Base-by-base conservation (phyloP, 176 grass and related monocot species). In the Avena eriantha region DNA sequence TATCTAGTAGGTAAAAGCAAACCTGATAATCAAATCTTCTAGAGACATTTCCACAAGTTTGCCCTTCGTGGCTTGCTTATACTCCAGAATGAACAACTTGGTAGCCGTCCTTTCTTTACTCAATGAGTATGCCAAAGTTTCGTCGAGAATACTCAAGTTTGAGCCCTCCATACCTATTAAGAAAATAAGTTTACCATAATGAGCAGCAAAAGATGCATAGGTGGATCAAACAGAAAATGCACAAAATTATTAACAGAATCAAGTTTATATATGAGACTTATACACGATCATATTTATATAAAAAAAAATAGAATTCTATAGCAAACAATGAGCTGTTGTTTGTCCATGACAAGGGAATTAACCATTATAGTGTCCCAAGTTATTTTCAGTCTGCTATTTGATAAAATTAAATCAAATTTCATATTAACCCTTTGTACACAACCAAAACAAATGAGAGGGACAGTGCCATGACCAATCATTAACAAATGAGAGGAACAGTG, bases 11-110 rank as follows among this genome's bases (percentile, higher is more conserved):
- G 9, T 66, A 35, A 51, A 77, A 67, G 53, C 87, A 82, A 67
- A 93, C 91, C 91, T 93, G 36, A 7, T 12, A 13, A 90, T 49
- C 69, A 93, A 58, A 54, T 75, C 26, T 85, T 90, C 48, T 24
- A 93, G 24, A 69, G 64, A 66, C 74, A 85, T 49, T 79, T 85
- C 91, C 34, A 50, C 50, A 8, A 90, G 65, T 4, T 78, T 80
- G 22, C 21, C 12, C 49, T 57, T 74, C 1, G n/a, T 64, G 34
- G 23, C 47, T 73, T 90, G 63, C 18, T 76, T 72, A 60, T 84
- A 93, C 45, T 82, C 35, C 48, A 93, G 33, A 33, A 76, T 48
- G 36, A 88, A 86, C n/a, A 93, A 54, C 33, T 81, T 88, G n/a
- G 88, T 60, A 63, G 88, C 36, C 1, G 58, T 86, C 60, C 57